Evolutionary conservation across 2,329 filamentous ascomycete genomes (phyloP), one percentile per base, ranked within the genome.

Genomic region (Diaporthe sp.): DNA sequence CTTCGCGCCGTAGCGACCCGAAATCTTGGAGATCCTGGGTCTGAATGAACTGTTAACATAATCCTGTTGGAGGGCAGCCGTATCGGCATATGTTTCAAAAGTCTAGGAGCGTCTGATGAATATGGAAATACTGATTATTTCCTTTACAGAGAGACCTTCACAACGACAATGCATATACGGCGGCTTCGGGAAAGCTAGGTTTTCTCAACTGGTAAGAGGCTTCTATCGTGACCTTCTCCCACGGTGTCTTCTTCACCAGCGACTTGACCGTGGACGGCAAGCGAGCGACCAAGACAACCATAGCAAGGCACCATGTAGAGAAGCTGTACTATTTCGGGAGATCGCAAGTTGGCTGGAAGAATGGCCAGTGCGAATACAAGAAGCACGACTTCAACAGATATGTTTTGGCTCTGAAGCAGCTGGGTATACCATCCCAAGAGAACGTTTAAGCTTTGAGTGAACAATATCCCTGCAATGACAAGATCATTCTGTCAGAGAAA

Each of bases 221-320:
- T 28, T 62, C 59, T 25, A 44, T 39, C 5, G 39, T n/a, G 13
- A 62, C 44, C 39, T 44, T 39, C 59, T 62, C 31, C 9, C 59
- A 62, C 59, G 59, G 44, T 31, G 59, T 62, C 25, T 62, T 62
- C 19, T 39, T 62, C 59, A 44, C 59, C 8, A 62, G 59, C n/a
- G 39, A 39, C 10, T n/a, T 62, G n/a, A 44, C n/a, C 2, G 59
- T 62, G 37, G 39, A 62, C 9, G 59, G 44, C 59, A 31, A 39
- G 39, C 39, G 59, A 12, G 37, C n/a, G 7, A 62, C 15, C 37
- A 39, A 62, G 9, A 44, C 19, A 15, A 28, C 6, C 4, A 28
- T 62, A 44, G n/a, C 44, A 4, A 44, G 37, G 8, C 59, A 44
- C n/a, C 31, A 62, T 44, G 8, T 44, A 9, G 15, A 62, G 44